Evolutionary conservation across 2,329 filamentous ascomycete species (phyloP).

Genomic region (Allantophomopsis cytisporea): DNA sequence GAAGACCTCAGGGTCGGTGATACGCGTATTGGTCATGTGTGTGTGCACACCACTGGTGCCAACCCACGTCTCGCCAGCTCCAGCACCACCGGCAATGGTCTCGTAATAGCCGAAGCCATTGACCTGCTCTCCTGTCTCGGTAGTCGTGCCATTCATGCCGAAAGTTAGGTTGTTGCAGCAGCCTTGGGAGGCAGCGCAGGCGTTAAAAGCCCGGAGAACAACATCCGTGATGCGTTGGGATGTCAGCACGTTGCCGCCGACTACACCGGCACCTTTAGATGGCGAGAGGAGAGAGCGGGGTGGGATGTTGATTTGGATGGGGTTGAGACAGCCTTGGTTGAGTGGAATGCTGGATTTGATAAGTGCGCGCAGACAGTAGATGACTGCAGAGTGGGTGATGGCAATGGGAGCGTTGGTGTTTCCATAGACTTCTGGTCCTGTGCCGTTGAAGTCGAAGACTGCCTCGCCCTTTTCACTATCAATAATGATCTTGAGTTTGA

Average conservation of each 20-base stretch:
- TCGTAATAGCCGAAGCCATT: conserved; percentile 76
- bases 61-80: conserved; percentile 57
- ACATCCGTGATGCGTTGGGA: conserved; percentile 73
- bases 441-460: conserved; percentile 66
- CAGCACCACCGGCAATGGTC: conserved; percentile 64
- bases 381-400: conserved; percentile 73
- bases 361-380: conserved; percentile 71
- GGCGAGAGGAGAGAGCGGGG: conserved; percentile 62
- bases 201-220: conserved; percentile 66
- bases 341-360: conserved; percentile 74
- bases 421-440: conserved; percentile 68
- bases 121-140: conserved; percentile 63
- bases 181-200: conserved; percentile 67
- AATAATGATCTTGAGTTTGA: conserved; percentile 62
- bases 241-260: conserved; percentile 73
- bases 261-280: conserved; percentile 64
- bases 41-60: conserved; percentile 63
- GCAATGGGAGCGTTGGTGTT: conserved; percentile 75
- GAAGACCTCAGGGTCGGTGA: conserved; percentile 67
- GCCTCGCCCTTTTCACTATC: conserved; percentile 62
- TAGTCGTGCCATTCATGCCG: conserved; percentile 58
- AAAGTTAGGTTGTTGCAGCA: conserved; percentile 81
- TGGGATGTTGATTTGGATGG: conserved; percentile 63
- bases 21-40: conserved; percentile 75
- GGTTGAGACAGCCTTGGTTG: conserved; percentile 73